phyloP scores from a whole-genome alignment of 1,284 basidiomycete species.

The Bondarzewia mesenterica region DNA sequence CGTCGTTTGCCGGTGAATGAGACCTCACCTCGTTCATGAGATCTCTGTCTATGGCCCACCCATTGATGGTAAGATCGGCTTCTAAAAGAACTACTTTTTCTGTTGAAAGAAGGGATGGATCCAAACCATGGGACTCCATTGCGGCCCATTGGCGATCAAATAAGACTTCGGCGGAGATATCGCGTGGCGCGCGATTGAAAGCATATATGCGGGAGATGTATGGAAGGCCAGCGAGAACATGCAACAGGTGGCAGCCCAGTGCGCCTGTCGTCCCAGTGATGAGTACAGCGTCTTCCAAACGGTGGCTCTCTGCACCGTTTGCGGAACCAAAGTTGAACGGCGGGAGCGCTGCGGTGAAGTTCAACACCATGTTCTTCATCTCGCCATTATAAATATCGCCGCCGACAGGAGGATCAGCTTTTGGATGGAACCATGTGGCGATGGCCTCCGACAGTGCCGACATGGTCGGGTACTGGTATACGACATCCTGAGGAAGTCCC shows the following conservation, averaged over 20 bases:
- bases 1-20: not conserved
- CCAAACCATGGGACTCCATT: slow-evolving; percentile 20
- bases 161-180: slow-evolving; percentile 5
- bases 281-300: not conserved
- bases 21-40: slow-evolving; percentile 14
- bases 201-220: slow-evolving; percentile 19
- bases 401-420: not conserved
- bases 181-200: slow-evolving; percentile 19
- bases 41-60: slow-evolving; percentile 16
- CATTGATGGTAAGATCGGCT: slow-evolving; percentile 15
- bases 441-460: not conserved
- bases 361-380: slow-evolving; percentile 14
- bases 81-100: slow-evolving; percentile 22
- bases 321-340: not conserved
- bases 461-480: slow-evolving; percentile 27
- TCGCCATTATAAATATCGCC: slow-evolving; percentile 7
- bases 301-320: not conserved
- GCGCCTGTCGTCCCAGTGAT: not conserved
- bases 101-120: slow-evolving; percentile 13
- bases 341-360: slow-evolving; percentile 9
- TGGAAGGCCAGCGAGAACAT: not conserved
- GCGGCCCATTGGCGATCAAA: slow-evolving; percentile 16
- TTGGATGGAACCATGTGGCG: not conserved
- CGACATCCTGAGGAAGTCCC: slow-evolving; percentile 18
- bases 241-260: not conserved